Evolutionary conservation across 1,139 yeast genomes (phyloP).

Genomic region (Oligophagozyma castellii): DNA sequence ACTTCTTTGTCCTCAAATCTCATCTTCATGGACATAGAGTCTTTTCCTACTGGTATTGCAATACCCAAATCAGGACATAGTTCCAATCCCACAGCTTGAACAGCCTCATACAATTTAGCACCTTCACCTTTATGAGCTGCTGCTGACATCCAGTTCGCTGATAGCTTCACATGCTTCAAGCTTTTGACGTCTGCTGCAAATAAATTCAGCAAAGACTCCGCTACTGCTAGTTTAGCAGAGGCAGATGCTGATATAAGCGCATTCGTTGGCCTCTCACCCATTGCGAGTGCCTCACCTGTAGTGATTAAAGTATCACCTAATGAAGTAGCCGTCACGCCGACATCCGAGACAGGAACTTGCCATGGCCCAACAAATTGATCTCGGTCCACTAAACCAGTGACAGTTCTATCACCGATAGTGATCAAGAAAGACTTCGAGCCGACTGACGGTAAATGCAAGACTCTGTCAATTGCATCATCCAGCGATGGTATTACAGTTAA

Average conservation of each 20-base stretch:
- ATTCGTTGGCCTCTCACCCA: conserved; percentile 91
- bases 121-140: conserved; percentile 96
- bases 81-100: conserved; percentile 89
- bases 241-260: conserved; percentile 89
- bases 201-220: conserved; percentile 81
- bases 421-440: conserved; percentile 91
- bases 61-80: conserved; percentile 88
- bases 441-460: conserved; percentile 81
- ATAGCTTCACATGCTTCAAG: conserved; percentile 63
- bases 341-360: conserved; percentile 99
- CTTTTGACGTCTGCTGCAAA: conserved; percentile 81
- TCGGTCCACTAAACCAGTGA: conserved; percentile 92
- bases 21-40: conserved; percentile 99
- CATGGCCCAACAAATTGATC: conserved; percentile 99
- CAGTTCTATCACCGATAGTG: conserved; percentile 94
- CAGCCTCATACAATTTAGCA: conserved; percentile 88
- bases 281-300: conserved; percentile 94
- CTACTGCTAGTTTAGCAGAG: conserved; percentile 94
- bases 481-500: conserved; percentile 29
- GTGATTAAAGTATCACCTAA: conserved; percentile 48
- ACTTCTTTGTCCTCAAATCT: conserved; percentile 91
- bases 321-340: conserved; percentile 90
- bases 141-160: conserved; percentile 99
- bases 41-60: conserved; percentile 96
- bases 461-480: conserved; percentile 66